Evolutionary conservation across 1,284 basidiomycete genomes (phyloP).

Genomic region (Ceratobasidium sp.): DNA sequence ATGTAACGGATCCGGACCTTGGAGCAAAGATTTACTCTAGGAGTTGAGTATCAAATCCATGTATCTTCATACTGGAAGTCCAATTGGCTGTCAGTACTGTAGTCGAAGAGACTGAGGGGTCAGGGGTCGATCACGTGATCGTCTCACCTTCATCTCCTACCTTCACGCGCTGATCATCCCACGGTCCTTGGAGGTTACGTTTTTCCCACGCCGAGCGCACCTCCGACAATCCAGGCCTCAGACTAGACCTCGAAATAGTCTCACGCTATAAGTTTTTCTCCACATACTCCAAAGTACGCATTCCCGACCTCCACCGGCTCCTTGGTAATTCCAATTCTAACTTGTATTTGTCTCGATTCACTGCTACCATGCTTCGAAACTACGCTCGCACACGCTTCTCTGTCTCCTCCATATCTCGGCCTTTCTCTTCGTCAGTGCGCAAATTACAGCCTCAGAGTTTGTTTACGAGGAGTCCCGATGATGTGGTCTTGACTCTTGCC

Average conservation of each 20-base stretch:
- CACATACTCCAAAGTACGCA: conserved; percentile 29
- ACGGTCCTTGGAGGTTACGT: conserved; percentile 19
- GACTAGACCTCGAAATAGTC: not conserved
- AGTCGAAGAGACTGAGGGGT: too few relatives aligned
- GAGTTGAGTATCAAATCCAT: too few relatives aligned
- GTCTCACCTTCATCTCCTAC: too few relatives aligned
- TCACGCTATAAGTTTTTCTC: not conserved
- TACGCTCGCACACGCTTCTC: conserved; percentile 4
- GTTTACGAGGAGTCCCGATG: conserved; percentile 71
- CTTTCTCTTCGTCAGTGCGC: conserved; percentile 41
- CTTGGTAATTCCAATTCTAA: conserved; percentile 24
- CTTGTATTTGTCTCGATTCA: not conserved
- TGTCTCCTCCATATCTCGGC: not conserved
- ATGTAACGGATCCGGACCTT: too few relatives aligned
- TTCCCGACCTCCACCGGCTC: conserved; percentile 25
- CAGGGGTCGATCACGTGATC: not conserved
- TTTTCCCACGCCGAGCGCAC: conserved; percentile 7
- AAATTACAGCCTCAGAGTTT: conserved; percentile 39
- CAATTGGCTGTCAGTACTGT: too few relatives aligned
- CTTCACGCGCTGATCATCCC: conserved; percentile 39
- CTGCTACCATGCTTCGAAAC: conserved; percentile 16
- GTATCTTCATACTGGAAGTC: too few relatives aligned
- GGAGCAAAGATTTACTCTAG: too few relatives aligned
- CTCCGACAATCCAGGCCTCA: not conserved
- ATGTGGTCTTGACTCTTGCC: conserved; percentile 89